Conservation (phyloP, 2,329 filamentous ascomycete genomes). For the Metarhizium robertsii region DNA sequence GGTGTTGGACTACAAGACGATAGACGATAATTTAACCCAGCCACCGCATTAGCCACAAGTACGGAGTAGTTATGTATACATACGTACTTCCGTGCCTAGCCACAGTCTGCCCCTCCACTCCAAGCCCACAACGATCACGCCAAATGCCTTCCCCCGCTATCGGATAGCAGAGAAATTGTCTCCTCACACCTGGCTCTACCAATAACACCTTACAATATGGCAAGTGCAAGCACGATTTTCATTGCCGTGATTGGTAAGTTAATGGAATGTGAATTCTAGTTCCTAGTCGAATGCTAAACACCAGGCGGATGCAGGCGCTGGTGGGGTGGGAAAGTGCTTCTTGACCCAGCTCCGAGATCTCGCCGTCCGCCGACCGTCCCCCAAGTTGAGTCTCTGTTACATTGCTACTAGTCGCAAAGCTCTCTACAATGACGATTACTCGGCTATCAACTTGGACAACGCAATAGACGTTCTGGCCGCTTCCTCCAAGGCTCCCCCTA, state of each 20-base stretch:
- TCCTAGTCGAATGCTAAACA: not conserved
- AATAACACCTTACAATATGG: conserved; percentile 23
- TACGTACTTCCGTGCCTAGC: not conserved
- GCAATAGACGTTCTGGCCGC: conserved; percentile 53
- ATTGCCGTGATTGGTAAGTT: conserved; percentile 43
- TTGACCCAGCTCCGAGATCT: conserved; percentile 69
- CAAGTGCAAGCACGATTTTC: conserved; percentile 36
- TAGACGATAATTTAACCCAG: not conserved
- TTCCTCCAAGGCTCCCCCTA: conserved; percentile 55
- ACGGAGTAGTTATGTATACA: too few relatives aligned
- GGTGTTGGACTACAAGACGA: not conserved
- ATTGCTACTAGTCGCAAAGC: conserved; percentile 80
- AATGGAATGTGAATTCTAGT: not conserved
- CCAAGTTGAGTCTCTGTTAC: conserved; percentile 70
- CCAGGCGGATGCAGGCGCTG: conserved; percentile 54
- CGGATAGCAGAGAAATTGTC: conserved; percentile 20
- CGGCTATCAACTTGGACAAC: conserved; percentile 52
- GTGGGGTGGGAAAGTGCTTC: conserved; percentile 89
- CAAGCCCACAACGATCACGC: not conserved
- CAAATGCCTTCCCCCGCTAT: conserved; percentile 21
- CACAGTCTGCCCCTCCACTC: conserved; percentile 7
- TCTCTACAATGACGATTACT: conserved; percentile 65
- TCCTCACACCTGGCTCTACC: conserved; percentile 9
- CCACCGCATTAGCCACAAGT: not conserved
- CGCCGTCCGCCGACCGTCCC: conserved; percentile 54